Conservation (phyloP, 1,139 yeast genomes). For the Komagataea norvegica region DNA sequence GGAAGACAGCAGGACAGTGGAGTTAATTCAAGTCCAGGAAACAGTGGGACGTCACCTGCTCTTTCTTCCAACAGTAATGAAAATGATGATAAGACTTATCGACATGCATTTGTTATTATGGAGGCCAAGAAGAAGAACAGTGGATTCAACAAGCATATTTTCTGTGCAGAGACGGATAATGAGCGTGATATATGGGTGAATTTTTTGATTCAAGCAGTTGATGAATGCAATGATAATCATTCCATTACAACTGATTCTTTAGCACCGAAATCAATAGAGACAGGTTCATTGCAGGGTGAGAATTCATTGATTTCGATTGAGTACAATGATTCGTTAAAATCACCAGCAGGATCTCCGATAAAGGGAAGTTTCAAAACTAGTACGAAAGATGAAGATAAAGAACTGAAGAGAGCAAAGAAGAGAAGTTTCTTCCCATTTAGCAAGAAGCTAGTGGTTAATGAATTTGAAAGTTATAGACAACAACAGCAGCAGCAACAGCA, state of each 20-base stretch:
- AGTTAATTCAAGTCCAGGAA: no score
- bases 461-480: slow-evolving; percentile 19
- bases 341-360: slow-evolving; percentile 8
- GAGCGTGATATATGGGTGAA: slow-evolving; percentile 81
- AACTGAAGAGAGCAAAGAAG: slow-evolving; percentile 44
- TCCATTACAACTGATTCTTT: background rate
- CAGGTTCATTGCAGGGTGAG: slow-evolving; percentile 1
- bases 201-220: slow-evolving; percentile 46
- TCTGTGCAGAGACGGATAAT: slow-evolving; percentile 77
- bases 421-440: slow-evolving; percentile 60
- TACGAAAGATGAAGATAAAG: slow-evolving; percentile 31
- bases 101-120: slow-evolving; percentile 71
- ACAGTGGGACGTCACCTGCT: background rate
- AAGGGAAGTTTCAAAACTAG: no score
- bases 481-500: slow-evolving; percentile 9
- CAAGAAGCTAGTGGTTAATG: slow-evolving; percentile 26
- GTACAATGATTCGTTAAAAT: slow-evolving; percentile 8
- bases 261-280: background rate
- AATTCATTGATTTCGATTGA: slow-evolving; percentile 8
- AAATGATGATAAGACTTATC: slow-evolving; percentile 66
- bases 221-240: slow-evolving; percentile 14
- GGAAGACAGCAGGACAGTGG: slow-evolving; percentile 50
- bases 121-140: slow-evolving; percentile 59
- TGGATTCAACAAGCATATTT: slow-evolving; percentile 54
- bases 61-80: background rate